These are phyloP conservation scores for Tricholoma saponaceum DNA, from an alignment of 768 basidiomycete species.

Conservation along the genomic window DNA sequence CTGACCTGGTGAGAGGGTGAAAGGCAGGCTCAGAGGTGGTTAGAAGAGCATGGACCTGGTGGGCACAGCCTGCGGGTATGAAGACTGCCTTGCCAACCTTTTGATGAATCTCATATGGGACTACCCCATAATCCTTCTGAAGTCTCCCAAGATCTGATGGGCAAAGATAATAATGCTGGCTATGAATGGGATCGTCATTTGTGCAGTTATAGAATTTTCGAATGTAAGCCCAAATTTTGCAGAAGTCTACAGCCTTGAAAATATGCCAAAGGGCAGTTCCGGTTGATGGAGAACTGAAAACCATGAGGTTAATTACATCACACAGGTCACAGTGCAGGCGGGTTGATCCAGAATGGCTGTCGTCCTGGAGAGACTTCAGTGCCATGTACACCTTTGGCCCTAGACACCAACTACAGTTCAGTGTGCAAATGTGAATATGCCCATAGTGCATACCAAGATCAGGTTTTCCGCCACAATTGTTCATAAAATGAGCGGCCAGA, in stretches of 20 bases:
- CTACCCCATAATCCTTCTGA: conserved; percentile 61
- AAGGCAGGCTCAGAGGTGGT: background rate
- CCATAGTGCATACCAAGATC: conserved; percentile 56
- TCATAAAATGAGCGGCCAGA: conserved; percentile 82
- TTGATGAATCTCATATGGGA: conserved; percentile 81
- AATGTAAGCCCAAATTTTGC: conserved; percentile 70
- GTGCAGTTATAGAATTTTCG: conserved; percentile 46
- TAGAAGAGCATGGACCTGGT: conserved; percentile 52
- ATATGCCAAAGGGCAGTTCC: conserved; percentile 88
- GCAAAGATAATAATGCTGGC: conserved; percentile 78
- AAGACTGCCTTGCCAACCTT: conserved; percentile 88
- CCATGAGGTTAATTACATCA: conserved; percentile 89
- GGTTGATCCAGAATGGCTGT: conserved; percentile 77
- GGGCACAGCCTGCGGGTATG: conserved; percentile 92
- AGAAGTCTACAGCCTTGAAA: conserved; percentile 74
- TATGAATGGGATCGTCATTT: conserved; percentile 81
- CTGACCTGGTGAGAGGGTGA: conserved; percentile 52
- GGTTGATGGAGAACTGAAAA: conserved; percentile 54
- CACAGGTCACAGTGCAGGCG: conserved; percentile 92
- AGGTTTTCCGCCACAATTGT: conserved; percentile 60
- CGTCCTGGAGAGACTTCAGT: conserved; percentile 60
- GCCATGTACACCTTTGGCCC: conserved; percentile 96
- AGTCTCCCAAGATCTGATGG: conserved; percentile 57
- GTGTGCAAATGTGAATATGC: conserved; percentile 12
- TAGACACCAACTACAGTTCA: conserved; percentile 23